These are phyloP conservation scores for Mortierella polycephala DNA, from an alignment of 371 early-diverging fungal genomes.

Conservation along the genomic window DNA sequence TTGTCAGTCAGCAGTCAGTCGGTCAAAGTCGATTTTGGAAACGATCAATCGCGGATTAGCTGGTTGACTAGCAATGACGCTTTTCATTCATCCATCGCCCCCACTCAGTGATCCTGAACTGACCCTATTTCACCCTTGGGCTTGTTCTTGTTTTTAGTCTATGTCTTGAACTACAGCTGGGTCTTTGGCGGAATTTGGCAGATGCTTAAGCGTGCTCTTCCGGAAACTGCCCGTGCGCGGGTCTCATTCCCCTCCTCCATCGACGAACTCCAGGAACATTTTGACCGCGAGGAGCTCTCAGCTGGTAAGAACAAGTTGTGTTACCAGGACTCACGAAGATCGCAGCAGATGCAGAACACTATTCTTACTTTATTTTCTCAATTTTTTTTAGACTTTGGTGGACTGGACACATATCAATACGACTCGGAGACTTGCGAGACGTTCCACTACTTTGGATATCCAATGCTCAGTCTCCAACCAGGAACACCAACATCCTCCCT, in stretches of 20 bases:
- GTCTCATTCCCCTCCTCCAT: slow-evolving; percentile 52
- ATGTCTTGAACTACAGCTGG: slow-evolving; percentile 58
- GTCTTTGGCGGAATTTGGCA: slow-evolving; percentile 58
- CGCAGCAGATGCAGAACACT: background rate
- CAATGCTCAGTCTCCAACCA: slow-evolving; percentile 33
- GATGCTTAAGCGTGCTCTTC: slow-evolving; percentile 55
- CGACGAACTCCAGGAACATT: slow-evolving; percentile 48
- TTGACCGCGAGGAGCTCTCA: slow-evolving; percentile 44
- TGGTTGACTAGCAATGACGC: no score
- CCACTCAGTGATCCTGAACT: no score
- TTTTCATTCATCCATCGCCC: background rate
- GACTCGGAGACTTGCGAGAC: slow-evolving; percentile 47
- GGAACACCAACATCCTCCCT: slow-evolving; percentile 44
- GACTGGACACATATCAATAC: slow-evolving; percentile 28
- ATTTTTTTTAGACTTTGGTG: slow-evolving; percentile 35
- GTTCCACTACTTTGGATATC: slow-evolving; percentile 50
- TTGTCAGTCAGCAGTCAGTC: no score
- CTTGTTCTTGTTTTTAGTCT: slow-evolving; percentile 30
- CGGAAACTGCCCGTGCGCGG: slow-evolving; percentile 54
- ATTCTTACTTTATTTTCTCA: background rate
- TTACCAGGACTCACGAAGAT: background rate
- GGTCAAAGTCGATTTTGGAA: background rate
- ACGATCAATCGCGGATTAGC: no score
- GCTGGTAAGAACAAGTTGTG: slow-evolving; percentile 19
- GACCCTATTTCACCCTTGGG: background rate